Conservation (phyloP, 441 rosid genomes). For the Erysimum cheiri region DNA sequence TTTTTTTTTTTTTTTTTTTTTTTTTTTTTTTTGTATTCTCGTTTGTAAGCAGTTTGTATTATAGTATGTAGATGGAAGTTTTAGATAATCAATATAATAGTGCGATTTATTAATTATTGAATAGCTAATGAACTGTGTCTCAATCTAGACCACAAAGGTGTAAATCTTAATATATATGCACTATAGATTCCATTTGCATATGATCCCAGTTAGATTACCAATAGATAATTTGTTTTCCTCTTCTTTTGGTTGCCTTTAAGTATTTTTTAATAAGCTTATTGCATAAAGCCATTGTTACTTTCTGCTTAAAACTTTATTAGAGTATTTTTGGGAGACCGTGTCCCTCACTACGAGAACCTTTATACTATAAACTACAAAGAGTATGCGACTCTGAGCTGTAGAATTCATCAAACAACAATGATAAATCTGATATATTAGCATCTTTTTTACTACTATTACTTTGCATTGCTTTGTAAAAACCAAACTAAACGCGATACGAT, state of each 20-base stretch:
- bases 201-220: conserved; percentile 27
- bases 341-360: conserved; percentile 24
- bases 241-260: conserved; percentile 14
- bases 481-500: too few relatives aligned
- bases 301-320: conserved; percentile 37
- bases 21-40: background rate
- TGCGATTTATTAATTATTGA: background rate
- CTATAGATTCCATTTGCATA: conserved; percentile 33
- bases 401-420: background rate
- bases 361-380: background rate
- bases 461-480: too few relatives aligned
- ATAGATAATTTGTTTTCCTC: background rate
- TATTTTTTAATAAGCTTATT: background rate
- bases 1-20: too few relatives aligned
- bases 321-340: conserved; percentile 33
- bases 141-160: conserved; percentile 24
- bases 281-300: conserved; percentile 37
- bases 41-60: background rate
- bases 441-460: too few relatives aligned
- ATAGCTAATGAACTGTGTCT: conserved; percentile 4
- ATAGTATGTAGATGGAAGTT: background rate
- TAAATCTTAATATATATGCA: conserved; percentile 18
- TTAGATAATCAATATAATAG: background rate
- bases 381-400: conserved; percentile 13
- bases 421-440: background rate